Evolutionary conservation across 768 basidiomycete species (phyloP).

Genomic region (Agaricus blazei): DNA sequence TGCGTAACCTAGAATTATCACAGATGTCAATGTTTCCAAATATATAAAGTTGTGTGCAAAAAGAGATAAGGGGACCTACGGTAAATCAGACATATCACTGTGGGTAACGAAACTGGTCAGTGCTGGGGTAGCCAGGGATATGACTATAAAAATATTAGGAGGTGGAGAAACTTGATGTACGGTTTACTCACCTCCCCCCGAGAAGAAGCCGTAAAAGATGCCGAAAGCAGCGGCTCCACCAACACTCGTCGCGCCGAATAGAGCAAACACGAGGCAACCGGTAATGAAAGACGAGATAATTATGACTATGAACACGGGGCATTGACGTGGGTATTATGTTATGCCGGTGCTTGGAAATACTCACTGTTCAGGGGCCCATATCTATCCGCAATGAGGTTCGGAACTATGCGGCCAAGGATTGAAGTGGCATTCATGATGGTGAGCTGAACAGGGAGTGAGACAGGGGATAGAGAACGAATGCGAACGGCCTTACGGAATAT

Average conservation of each 20-base stretch:
- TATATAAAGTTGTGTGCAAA: neutral
- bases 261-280: slow-evolving; percentile 41
- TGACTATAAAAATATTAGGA: slow-evolving; percentile 21
- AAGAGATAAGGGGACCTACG: slow-evolving; percentile 23
- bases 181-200: slow-evolving; percentile 40
- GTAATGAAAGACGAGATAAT: slow-evolving; percentile 35
- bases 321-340: neutral
- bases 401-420: slow-evolving; percentile 54
- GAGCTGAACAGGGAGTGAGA: slow-evolving; percentile 26
- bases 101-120: slow-evolving; percentile 33
- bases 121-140: slow-evolving; percentile 35
- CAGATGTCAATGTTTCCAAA: slow-evolving; percentile 13
- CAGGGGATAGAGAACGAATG: neutral
- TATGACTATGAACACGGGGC: slow-evolving; percentile 27
- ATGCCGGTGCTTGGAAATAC: slow-evolving; percentile 7
- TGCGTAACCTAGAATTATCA: slow-evolving; percentile 26
- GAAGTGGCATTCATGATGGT: slow-evolving; percentile 49
- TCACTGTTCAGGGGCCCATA: slow-evolving; percentile 47
- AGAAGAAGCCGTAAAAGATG: slow-evolving; percentile 51
- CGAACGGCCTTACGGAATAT: slow-evolving; percentile 30
- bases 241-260: slow-evolving; percentile 41
- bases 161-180: neutral
- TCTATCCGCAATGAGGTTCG: slow-evolving; percentile 47
- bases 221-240: slow-evolving; percentile 39
- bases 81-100: slow-evolving; percentile 38